Percentiles rank a stretch among this genome's conserved stretches.
Conservation (phyloP, 768 basidiomycete species). For the Mycena vulgaris region DNA sequence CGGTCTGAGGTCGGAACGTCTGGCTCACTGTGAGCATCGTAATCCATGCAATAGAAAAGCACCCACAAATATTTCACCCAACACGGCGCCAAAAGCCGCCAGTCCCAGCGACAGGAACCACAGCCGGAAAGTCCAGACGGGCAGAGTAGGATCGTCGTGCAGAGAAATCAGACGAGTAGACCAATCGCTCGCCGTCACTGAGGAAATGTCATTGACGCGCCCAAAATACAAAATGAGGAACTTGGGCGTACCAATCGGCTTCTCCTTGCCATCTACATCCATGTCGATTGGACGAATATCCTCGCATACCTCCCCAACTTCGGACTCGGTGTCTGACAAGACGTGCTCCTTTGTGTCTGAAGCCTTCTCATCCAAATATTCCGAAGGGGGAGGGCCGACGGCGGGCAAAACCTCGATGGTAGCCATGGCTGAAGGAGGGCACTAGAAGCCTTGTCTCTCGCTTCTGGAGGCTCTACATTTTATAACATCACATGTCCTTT, state of each 20-base stretch:
- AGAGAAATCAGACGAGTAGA: conserved; percentile 44
- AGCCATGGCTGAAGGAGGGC: conserved; percentile 14
- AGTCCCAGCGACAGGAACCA: conserved; percentile 48
- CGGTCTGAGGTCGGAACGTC: conserved; percentile 32
- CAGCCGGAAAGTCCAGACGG: conserved; percentile 49
- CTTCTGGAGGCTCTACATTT: not conserved
- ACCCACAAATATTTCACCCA: conserved; percentile 36
- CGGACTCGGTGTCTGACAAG: not conserved
- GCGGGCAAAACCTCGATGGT: conserved; percentile 25
- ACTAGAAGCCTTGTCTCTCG: conserved; percentile 5
- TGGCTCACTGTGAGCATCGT: not conserved
- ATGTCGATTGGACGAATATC: conserved; percentile 42
- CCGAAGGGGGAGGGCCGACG: conserved; percentile 12
- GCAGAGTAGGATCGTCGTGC: conserved; percentile 49
- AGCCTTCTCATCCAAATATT: conserved; percentile 30
- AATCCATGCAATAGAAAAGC: not conserved
- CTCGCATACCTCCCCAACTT: conserved; percentile 43
- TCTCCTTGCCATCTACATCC: conserved; percentile 41
- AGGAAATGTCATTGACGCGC: not conserved
- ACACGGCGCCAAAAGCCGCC: conserved; percentile 48
- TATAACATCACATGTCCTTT: not conserved
- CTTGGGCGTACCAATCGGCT: conserved; percentile 37
- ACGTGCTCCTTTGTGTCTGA: conserved; percentile 26
- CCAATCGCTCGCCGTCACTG: conserved; percentile 44
- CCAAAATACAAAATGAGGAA: not conserved